These are phyloP conservation scores for Penicillium palitans DNA, from an alignment of 2,329 filamentous ascomycete species.

Conservation along the genomic window DNA sequence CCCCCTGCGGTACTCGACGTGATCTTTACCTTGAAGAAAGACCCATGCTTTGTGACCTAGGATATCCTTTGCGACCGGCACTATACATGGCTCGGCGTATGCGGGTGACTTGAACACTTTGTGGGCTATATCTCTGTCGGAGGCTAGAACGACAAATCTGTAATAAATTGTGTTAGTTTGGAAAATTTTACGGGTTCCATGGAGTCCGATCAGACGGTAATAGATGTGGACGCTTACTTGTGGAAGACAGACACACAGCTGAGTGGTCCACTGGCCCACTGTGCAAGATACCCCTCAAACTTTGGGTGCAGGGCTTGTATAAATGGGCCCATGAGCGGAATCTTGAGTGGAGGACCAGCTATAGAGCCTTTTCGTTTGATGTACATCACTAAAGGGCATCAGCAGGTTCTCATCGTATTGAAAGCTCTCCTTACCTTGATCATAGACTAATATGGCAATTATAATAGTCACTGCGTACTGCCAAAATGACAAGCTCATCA, in stretches of 20 bases:
- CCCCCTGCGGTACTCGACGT: constrained; percentile 89
- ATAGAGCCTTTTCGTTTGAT: constrained; percentile 69
- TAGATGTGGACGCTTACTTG: constrained; percentile 62
- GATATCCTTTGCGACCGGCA: constrained; percentile 83
- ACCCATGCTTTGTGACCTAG: constrained; percentile 86
- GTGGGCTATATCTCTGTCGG: constrained; percentile 82
- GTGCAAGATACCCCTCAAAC: constrained; percentile 77
- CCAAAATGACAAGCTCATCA: constrained; percentile 44
- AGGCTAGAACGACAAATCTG: constrained; percentile 89
- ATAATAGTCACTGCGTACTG: constrained; percentile 55
- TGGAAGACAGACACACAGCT: constrained; percentile 95
- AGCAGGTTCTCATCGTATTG: neutral
- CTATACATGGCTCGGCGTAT: constrained; percentile 86
- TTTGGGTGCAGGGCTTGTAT: constrained; percentile 81
- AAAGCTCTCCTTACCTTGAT: constrained; percentile 66
- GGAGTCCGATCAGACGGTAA: neutral
- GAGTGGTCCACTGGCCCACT: constrained; percentile 83
- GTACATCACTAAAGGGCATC: constrained; percentile 60
- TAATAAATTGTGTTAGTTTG: constrained; percentile 2
- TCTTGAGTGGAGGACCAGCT: constrained; percentile 68
- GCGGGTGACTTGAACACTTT: constrained; percentile 87
- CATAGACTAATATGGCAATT: constrained; percentile 69
- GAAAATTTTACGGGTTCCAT: neutral
- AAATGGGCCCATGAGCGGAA: constrained; percentile 82
- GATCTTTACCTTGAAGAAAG: constrained; percentile 83